A percentile compares a stretch with the other conserved stretches of the same genome.
phyloP scores from a whole-genome alignment of 352 stramenopile genomes.

The Globisporangium cederbergense region DNA sequence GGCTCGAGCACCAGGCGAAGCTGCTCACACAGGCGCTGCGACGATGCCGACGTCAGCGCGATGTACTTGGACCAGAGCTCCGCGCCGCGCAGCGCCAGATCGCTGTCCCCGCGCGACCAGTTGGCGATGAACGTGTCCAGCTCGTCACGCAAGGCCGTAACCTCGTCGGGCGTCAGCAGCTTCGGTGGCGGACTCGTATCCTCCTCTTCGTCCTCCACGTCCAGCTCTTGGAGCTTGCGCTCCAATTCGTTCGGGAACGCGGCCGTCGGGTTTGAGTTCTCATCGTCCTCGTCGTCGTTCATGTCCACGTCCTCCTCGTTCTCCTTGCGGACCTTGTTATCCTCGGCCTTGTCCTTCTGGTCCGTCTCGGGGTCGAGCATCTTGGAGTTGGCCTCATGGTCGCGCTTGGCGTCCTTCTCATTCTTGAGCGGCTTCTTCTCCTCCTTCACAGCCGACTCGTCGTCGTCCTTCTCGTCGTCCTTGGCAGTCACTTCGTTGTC shows the following conservation, averaged over 20 bases:
- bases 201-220: constrained; percentile 35
- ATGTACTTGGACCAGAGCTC: constrained; percentile 93
- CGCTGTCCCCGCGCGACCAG: constrained; percentile 41
- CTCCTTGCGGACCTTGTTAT: constrained; percentile 16
- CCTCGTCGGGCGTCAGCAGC: constrained; percentile 63
- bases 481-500: constrained; percentile 49
- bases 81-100: constrained; percentile 41
- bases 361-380: constrained; percentile 23
- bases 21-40: constrained; percentile 97
- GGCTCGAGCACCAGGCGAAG: constrained; percentile 98
- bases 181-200: constrained; percentile 31
- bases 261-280: constrained; percentile 21
- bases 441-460: constrained; percentile 8
- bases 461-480: constrained; percentile 26
- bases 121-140: constrained; percentile 74
- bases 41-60: constrained; percentile 89
- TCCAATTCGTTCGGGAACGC: constrained; percentile 34
- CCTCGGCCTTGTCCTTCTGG: constrained; percentile 25
- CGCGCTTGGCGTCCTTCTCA: constrained; percentile 23
- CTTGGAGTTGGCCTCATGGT: constrained; percentile 18
- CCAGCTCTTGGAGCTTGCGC: constrained; percentile 24
- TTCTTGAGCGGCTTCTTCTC: constrained; percentile 30
- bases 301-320: constrained; percentile 33
- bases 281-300: constrained; percentile 30
- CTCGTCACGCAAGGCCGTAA: constrained; percentile 66